Conservation (phyloP, 106 monocot genomes). For the Agapanthus africanus region DNA sequence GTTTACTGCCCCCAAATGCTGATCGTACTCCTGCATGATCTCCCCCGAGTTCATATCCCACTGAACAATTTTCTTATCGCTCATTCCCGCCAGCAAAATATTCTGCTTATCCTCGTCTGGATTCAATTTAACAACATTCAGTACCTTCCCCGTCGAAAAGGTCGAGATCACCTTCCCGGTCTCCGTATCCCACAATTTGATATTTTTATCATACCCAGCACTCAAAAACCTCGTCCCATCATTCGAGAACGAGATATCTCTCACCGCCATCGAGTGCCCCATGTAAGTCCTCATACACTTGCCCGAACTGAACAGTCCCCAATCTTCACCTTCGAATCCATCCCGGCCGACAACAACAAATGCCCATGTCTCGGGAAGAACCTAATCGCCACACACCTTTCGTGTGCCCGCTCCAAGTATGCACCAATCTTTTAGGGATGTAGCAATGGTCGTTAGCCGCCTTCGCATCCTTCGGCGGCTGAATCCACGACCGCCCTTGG, state of each 20-base stretch:
- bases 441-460: slow-evolving; percentile 84
- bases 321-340: slow-evolving; percentile 98
- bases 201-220: slow-evolving; percentile 90
- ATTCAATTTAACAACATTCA: slow-evolving; percentile 94
- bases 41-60: slow-evolving; percentile 93
- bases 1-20: slow-evolving; percentile 94
- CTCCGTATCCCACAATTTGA: slow-evolving; percentile 97
- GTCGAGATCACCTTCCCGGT: slow-evolving; percentile 95
- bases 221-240: slow-evolving; percentile 90
- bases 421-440: slow-evolving; percentile 81
- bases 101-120: slow-evolving; percentile 95
- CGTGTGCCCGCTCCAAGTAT: slow-evolving; percentile 93
- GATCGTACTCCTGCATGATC: slow-evolving; percentile 96
- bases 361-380: slow-evolving; percentile 92
- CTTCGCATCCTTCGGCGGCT: slow-evolving; percentile 87
- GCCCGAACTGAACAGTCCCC: slow-evolving; percentile 86
- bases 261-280: slow-evolving; percentile 96
- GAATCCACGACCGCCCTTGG: slow-evolving; percentile 89
- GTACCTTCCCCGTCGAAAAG: slow-evolving; percentile 91
- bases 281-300: slow-evolving; percentile 99
- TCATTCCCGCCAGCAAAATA: slow-evolving; percentile 92
- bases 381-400: slow-evolving; percentile 78
- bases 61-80: slow-evolving; percentile 98
- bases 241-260: slow-evolving; percentile 89
- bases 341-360: slow-evolving; percentile 73